These are phyloP conservation scores for Plasmopara viticola DNA, from an alignment of 352 stramenopile species.

Conservation along the genomic window DNA sequence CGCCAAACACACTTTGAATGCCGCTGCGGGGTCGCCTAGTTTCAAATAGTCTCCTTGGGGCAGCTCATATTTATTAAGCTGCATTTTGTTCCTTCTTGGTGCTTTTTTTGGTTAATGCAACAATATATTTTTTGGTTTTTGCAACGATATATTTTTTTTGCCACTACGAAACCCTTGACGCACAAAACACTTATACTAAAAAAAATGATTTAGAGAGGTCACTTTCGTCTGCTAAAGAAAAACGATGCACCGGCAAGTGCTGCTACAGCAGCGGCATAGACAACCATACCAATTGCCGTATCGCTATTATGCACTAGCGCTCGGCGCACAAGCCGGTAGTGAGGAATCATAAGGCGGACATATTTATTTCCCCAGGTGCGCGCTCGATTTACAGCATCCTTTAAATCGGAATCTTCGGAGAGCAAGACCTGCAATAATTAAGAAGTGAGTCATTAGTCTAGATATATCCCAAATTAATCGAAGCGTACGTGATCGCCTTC, in stretches of 20 bases:
- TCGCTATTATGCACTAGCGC: slow-evolving; percentile 41
- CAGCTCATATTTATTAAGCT: slow-evolving; percentile 33
- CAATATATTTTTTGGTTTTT: background rate
- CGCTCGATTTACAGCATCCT: slow-evolving; percentile 68
- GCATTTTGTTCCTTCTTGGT: slow-evolving; percentile 12
- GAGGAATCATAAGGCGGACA: slow-evolving; percentile 62
- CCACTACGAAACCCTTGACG: slow-evolving; percentile 3
- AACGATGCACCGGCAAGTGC: slow-evolving; percentile 75
- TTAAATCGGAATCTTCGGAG: slow-evolving; percentile 74
- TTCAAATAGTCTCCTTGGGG: slow-evolving; percentile 13
- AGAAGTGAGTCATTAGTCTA: slow-evolving; percentile 2
- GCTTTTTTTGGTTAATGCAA: background rate
- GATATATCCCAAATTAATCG: background rate
- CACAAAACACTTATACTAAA: slow-evolving; percentile 6
- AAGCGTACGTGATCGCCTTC: slow-evolving; percentile 65
- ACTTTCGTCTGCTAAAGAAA: slow-evolving; percentile 68
- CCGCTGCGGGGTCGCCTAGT: slow-evolving; percentile 8
- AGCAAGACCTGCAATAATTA: slow-evolving; percentile 47
- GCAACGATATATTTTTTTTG: background rate
- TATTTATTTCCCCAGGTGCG: slow-evolving; percentile 82
- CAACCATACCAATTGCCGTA: slow-evolving; percentile 62
- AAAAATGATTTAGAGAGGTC: background rate
- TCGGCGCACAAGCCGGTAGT: slow-evolving; percentile 41
- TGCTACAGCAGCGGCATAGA: slow-evolving; percentile 68
- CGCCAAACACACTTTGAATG: no score